Conservation (phyloP, 352 stramenopile genomes). For the Elongisporangium prolatum region DNA sequence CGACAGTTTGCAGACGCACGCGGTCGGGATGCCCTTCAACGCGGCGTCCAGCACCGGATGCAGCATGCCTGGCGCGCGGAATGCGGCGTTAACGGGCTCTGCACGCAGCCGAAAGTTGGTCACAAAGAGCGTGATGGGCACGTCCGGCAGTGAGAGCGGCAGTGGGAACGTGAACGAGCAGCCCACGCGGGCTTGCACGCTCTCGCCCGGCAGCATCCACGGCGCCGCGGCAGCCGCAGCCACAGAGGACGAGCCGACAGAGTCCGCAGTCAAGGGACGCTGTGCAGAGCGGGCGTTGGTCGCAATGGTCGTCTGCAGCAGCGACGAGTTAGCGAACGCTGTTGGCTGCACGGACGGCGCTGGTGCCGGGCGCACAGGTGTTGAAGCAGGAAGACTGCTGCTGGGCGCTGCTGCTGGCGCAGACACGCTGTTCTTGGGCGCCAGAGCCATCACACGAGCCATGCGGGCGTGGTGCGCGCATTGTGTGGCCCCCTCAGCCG, state of each 20-base stretch:
- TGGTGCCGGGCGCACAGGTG: background rate
- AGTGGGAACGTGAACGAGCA: slow-evolving; percentile 59
- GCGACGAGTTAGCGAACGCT: background rate
- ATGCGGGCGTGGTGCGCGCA: slow-evolving; percentile 81
- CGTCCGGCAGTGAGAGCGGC: slow-evolving; percentile 28
- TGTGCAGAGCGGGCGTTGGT: background rate
- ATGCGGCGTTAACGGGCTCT: slow-evolving; percentile 43
- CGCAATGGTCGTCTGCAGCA: background rate
- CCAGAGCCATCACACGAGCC: slow-evolving; percentile 73
- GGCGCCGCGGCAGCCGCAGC: background rate
- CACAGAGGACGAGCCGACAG: background rate
- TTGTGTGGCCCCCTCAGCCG: slow-evolving; percentile 28
- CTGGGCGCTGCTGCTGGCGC: slow-evolving; percentile 4
- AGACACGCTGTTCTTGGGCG: slow-evolving; percentile 36
- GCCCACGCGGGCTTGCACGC: slow-evolving; percentile 24
- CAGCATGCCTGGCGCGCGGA: slow-evolving; percentile 36
- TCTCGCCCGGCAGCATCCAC: slow-evolving; percentile 40
- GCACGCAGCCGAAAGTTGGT: slow-evolving; percentile 72
- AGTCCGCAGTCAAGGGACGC: background rate
- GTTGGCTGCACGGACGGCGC: background rate
- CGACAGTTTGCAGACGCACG: slow-evolving; percentile 54
- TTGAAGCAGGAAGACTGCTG: slow-evolving; percentile 1
- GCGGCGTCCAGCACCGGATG: slow-evolving; percentile 60
- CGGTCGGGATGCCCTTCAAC: slow-evolving; percentile 54
- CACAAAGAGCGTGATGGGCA: slow-evolving; percentile 58